Base-by-base conservation (phyloP, 352 stramenopile genomes). In the Globisporangium sylvaticum region DNA sequence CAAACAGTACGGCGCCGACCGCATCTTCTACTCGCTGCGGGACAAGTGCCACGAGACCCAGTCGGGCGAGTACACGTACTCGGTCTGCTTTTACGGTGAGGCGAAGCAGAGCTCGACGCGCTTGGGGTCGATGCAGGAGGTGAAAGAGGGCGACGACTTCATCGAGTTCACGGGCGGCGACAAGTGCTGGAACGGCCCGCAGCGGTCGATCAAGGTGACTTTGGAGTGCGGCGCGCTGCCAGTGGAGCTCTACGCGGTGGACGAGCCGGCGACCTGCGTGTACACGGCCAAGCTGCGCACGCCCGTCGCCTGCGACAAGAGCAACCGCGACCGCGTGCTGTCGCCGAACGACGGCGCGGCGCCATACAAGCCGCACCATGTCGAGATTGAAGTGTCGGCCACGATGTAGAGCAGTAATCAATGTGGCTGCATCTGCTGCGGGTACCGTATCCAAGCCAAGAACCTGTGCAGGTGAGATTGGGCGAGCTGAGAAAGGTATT, bases 111-210 rank as follows among this genome's bases (percentile, higher is more conserved):
- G 96, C 60, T 59, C 60, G 20, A 95, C 79, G 46, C 91, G 80
- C 27, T 58, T 97, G 14, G 91, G 91, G 39, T 48, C 74, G 22
- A 93, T 93, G 85, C 67, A 86, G 42, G 69, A 83, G 1, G 68
- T 80, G 6, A 34, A 64, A 12, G 55, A 32, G 48, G 39, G 55
- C 64, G 46, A 31, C n/a, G 31, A 39, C 20, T 48, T 48, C 10
- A 32, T 91, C 7, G 82, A 71, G 68, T 96, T 93, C 67, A 81
- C 75, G 14, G 74, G 79, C 18, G 91, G 91, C 25, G 66, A 79
- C 44, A 90, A 84, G 62, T 97, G 91, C 75, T 97, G 90, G 90
- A 96, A 97, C 61, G 90, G 90, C 4, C 90, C 89, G 18, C 70
- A 87, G 12, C 82, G 90, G 39, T 96, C 87, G 31, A 64, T 97